Conservation (phyloP, 441 rosid species). For the Gossypium laxum region DNA sequence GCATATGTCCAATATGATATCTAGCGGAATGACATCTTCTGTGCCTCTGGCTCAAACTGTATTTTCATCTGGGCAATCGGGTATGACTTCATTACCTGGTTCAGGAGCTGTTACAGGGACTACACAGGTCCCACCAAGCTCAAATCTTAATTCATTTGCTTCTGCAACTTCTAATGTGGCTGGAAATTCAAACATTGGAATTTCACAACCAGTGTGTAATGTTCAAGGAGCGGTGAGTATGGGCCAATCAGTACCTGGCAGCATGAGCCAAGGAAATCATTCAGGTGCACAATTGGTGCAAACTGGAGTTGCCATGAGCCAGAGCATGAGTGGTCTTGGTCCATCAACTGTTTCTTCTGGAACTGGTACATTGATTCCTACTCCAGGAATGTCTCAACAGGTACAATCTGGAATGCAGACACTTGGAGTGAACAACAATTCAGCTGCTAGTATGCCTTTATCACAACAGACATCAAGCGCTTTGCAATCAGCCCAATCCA, state of each 20-base stretch:
- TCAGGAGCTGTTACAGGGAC: slow-evolving; percentile 60
- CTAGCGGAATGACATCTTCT: slow-evolving; percentile 77
- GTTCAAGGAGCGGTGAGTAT: slow-evolving; percentile 40
- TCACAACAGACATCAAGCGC: slow-evolving; percentile 62
- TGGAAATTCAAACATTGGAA: slow-evolving; percentile 56
- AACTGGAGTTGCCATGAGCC: slow-evolving; percentile 63
- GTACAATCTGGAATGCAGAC: slow-evolving; percentile 61
- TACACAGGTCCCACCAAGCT: slow-evolving; percentile 50
- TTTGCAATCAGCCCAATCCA: slow-evolving; percentile 63
- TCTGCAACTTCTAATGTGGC: slow-evolving; percentile 51
- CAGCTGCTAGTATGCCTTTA: slow-evolving; percentile 57
- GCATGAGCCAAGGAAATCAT: slow-evolving; percentile 70
- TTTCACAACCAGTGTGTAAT: slow-evolving; percentile 60
- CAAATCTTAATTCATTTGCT: slow-evolving; percentile 51
- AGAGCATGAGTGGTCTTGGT: slow-evolving; percentile 58
- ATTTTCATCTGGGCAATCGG: slow-evolving; percentile 65
- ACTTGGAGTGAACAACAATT: slow-evolving; percentile 47
- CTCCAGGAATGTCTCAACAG: slow-evolving; percentile 86
- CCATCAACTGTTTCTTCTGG: slow-evolving; percentile 60
- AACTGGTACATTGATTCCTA: slow-evolving; percentile 72
- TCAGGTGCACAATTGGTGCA: slow-evolving; percentile 75
- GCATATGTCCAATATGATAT: slow-evolving; percentile 97
- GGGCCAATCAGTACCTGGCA: slow-evolving; percentile 42
- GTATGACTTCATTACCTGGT: slow-evolving; percentile 49
- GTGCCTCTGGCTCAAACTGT: slow-evolving; percentile 67